Evolutionary conservation across 2,329 filamentous ascomycete species (phyloP), one percentile per base, ranked within the genome.

Genomic region (Botrytis fabae): DNA sequence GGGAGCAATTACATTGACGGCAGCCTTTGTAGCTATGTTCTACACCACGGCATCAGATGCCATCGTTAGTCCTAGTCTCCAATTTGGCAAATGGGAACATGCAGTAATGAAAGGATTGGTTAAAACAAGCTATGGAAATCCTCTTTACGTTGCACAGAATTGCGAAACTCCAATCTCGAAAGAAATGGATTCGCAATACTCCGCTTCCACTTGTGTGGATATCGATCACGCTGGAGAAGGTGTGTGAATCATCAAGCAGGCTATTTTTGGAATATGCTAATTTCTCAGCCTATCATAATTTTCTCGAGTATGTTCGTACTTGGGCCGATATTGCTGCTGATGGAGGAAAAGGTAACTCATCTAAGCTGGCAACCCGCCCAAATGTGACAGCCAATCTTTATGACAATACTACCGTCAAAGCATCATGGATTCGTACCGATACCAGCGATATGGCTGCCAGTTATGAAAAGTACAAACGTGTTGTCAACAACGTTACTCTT

Each of bases 21-120:
- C 91, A 2, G 89, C 92, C 0, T 74, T 94, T 2, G 84, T 89
- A 1, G 88, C 90, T 0, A 89, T 92, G 78, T 85, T 95, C 9
- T 96, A 95, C 79, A 93, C 91, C 0, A 92, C 92, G 2, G 93
- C 93, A 0, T 91, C 91, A 0, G 91, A 93, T 75, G 90, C 92
- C 14, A 84, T 95, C 78, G 91, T 95, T 0, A 86, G 92, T 4
- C 93, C 93, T 0, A 91, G 92, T 77, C 84, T 95, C 10, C 89
- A 86, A 70, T 87, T 86, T 74, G 88, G 89, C 0, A 79, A 80
- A 1, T 87, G 86, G 83, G 81, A 90, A 60, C 73, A 80, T 1
- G 84, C 78, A 71, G 77, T 84, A 0, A 79, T 95, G 46, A 80
- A 83, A 20, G 91, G 90, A 0, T 81, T 85, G 4, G 89, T 94